Evolutionary conservation across 257 asterid genomes (phyloP), one percentile per base, ranked within the genome.

Genomic region (Salvia splendens): DNA sequence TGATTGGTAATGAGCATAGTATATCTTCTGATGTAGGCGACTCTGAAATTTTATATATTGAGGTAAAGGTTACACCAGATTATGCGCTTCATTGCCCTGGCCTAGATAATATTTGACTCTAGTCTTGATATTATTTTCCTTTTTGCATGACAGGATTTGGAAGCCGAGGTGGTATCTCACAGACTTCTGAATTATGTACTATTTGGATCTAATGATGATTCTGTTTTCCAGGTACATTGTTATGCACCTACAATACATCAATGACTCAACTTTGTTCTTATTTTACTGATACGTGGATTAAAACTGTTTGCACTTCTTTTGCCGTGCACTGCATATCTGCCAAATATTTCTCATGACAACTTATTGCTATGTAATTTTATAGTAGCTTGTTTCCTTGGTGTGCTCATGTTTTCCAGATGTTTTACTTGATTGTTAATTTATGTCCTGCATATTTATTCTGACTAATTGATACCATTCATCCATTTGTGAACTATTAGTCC

Each of bases 171-270:
- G 45, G 63, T 41, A 12, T 72, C 81, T 50, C 72, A 75, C 36
- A 70, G 80, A 73, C 73, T 59, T 56, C 57, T 77, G 70, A 83
- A 73, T 50, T 55, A 67, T 64, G 51, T 80, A 40, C 79, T 87
- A 52, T 81, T 85, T 74, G 77, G 84, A 47, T 56, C 88, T 47
- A 67, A 79, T 16, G 81, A 72, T 79, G 95, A 85, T 64, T 85
- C 96, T 75, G 65, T 91, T 72, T 82, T 83, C 71, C 84, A 85
- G 99, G 99, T 94, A 87, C 54, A 41, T 69, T 57, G 16, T 71
- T 67, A 33, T 51, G 20, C 24, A 12, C 20, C 7, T 35, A 12
- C 36, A 43, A 41, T 49, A 47, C 5, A 5, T 38, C 10, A 32
- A n/a, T 3, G 10, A n/a, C 49, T 35, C 53, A 24, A 64, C 38